Evolutionary conservation across 257 asterid genomes (phyloP).

Genomic region (Gynochthodes officinalis): DNA sequence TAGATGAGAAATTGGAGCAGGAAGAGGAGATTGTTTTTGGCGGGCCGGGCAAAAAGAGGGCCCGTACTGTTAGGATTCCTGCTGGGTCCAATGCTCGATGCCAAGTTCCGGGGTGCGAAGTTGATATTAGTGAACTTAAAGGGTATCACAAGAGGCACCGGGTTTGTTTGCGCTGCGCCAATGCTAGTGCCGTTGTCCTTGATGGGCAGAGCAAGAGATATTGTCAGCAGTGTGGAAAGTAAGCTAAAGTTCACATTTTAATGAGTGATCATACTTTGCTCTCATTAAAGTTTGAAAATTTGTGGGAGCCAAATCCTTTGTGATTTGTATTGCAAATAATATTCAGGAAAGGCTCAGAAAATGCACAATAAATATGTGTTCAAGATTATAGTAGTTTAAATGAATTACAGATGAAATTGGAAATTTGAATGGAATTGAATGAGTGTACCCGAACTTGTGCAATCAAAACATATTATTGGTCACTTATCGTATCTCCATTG

Average conservation of each 20-base stretch:
- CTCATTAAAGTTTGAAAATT: background rate
- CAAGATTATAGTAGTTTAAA: background rate
- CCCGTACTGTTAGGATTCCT: slow-evolving; percentile 43
- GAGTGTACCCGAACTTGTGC: background rate
- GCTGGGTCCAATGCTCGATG: slow-evolving; percentile 51
- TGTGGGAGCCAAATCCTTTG: background rate
- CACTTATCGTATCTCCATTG: background rate
- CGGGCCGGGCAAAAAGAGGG: slow-evolving; percentile 62
- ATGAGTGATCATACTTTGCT: background rate
- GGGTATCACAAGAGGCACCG: slow-evolving; percentile 92
- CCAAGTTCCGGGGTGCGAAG: slow-evolving; percentile 90
- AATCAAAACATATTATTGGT: background rate
- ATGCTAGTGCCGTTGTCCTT: slow-evolving; percentile 58
- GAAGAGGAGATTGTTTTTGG: slow-evolving; percentile 38
- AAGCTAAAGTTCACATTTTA: slow-evolving; percentile 8
- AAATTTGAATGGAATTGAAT: background rate
- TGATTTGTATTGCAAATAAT: background rate
- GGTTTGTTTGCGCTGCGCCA: slow-evolving; percentile 82
- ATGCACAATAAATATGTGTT: background rate
- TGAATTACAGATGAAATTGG: background rate
- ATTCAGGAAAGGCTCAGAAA: background rate
- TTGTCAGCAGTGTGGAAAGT: slow-evolving; percentile 78
- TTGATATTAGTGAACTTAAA: slow-evolving; percentile 83
- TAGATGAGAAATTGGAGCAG: slow-evolving; percentile 65
- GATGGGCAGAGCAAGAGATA: slow-evolving; percentile 87